Evolutionary conservation across 495 filamentous ascomycete species (phyloP).

Genomic region (Aspergillus baeticus): DNA sequence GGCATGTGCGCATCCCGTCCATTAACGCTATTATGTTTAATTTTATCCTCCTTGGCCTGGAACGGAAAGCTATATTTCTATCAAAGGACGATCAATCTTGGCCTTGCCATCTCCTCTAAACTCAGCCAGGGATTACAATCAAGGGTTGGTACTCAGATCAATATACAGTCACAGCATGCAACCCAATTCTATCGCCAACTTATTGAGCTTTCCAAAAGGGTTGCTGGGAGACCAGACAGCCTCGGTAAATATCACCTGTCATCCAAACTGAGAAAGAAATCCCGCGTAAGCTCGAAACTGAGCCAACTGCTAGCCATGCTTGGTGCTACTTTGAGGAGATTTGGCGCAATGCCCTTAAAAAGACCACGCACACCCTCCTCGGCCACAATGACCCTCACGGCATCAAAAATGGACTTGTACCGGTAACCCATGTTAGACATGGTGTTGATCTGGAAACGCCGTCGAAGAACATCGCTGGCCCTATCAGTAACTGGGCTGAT

Average conservation of each 20-base stretch:
- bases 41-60: background rate
- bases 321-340: slow-evolving; percentile 93
- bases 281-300: slow-evolving; percentile 89
- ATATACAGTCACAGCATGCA: background rate
- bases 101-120: background rate
- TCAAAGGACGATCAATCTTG: background rate
- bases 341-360: slow-evolving; percentile 92
- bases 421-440: slow-evolving; percentile 99
- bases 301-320: slow-evolving; percentile 99
- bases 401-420: slow-evolving; percentile 84
- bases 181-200: background rate
- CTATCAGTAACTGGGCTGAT: background rate
- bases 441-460: slow-evolving; percentile 97
- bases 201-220: background rate
- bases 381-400: slow-evolving; percentile 73
- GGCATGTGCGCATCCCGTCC: too few species aligned
- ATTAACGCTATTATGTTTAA: too few species aligned
- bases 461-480: slow-evolving; percentile 83
- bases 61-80: background rate
- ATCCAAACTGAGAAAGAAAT: slow-evolving; percentile 69
- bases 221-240: background rate
- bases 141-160: background rate
- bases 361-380: slow-evolving; percentile 76
- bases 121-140: background rate
- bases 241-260: slow-evolving; percentile 25